These are phyloP conservation scores for Fusarium austroafricanum DNA, from an alignment of 2,329 filamentous ascomycete genomes.

Conservation along the genomic window DNA sequence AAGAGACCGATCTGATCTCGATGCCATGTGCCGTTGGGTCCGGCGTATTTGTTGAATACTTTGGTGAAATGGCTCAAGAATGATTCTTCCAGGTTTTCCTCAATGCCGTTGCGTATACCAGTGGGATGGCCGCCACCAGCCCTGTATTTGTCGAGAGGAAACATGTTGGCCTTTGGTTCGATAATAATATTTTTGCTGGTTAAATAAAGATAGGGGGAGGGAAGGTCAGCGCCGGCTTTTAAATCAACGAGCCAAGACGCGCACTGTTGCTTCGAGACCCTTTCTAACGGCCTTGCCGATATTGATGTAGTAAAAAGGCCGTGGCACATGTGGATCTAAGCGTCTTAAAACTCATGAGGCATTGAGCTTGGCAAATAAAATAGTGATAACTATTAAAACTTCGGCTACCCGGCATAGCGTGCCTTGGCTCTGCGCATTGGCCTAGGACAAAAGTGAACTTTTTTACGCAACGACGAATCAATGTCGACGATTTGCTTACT, in stretches of 20 bases:
- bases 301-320: background rate
- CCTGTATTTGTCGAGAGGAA: background rate
- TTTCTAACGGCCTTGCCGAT: background rate
- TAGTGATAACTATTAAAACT: background rate
- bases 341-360: background rate
- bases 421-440: background rate
- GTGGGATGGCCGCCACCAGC: conserved; percentile 9
- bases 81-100: conserved; percentile 9
- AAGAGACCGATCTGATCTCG: conserved; percentile 8
- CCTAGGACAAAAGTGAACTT: background rate
- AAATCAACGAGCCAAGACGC: background rate
- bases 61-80: background rate
- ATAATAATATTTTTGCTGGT: rapidly evolving
- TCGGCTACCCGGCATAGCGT: background rate
- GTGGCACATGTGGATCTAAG: background rate
- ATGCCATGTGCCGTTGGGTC: background rate
- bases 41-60: conserved; percentile 12
- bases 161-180: background rate
- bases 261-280: background rate
- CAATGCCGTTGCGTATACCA: conserved; percentile 4
- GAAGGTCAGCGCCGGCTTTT: background rate
- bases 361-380: background rate
- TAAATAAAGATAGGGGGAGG: rapidly evolving
- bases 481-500: no score
- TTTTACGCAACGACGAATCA: background rate